These are phyloP conservation scores for Arthrinium phaeospermum DNA, from an alignment of 2,329 filamentous ascomycete species.

Conservation along the genomic window DNA sequence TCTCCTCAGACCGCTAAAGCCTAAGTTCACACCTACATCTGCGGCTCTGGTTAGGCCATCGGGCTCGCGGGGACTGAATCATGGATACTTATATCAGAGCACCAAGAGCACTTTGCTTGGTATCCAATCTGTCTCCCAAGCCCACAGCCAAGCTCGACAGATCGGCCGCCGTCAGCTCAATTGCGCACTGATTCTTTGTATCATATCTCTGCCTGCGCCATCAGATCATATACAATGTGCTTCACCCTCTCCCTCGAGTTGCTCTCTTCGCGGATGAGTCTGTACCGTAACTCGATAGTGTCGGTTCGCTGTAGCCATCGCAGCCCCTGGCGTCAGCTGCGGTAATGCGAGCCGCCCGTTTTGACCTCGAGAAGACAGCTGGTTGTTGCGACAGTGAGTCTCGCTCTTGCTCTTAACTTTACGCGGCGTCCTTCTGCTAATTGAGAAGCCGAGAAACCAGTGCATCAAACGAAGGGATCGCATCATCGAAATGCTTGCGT, in stretches of 20 bases:
- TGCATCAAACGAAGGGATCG: no score
- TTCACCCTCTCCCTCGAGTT: conserved; percentile 1
- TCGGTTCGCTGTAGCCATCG: not conserved
- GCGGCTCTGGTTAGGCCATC: not conserved
- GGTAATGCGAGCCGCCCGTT: not conserved
- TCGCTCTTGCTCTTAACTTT: not conserved
- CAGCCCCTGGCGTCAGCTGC: not conserved
- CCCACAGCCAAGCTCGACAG: not conserved
- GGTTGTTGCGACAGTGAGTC: not conserved
- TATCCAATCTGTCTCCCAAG: not conserved
- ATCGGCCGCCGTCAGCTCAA: no score
- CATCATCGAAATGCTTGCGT: no score
- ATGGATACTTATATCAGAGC: not conserved
- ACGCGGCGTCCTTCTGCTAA: not conserved
- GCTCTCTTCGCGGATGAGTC: not conserved
- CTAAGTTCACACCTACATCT: not conserved
- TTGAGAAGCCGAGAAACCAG: not conserved
- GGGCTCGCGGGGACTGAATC: not conserved
- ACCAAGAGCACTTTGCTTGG: not conserved
- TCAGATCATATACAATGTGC: not conserved
- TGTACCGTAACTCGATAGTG: not conserved
- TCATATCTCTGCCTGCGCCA: not conserved
- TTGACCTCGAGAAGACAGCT: not conserved
- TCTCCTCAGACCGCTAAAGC: not conserved
- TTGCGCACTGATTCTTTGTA: not conserved